phyloP scores from a whole-genome alignment of 2,329 filamentous ascomycete species.

The Fusarium incarnatum region DNA sequence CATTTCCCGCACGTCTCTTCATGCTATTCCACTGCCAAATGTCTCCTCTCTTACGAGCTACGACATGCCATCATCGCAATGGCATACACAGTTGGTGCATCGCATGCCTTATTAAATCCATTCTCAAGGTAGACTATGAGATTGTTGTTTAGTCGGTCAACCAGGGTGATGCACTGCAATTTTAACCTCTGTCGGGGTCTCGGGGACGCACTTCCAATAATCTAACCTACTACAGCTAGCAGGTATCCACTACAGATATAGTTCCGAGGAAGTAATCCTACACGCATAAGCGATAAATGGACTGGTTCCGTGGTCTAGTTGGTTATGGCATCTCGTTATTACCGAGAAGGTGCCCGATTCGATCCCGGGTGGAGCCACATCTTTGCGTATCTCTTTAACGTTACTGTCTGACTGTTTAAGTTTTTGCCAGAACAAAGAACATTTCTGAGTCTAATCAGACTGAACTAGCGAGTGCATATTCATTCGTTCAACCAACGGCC shows the following conservation, averaged over 20 bases:
- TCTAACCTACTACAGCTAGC: too few relatives aligned
- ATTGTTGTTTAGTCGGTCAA: too few relatives aligned
- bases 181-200: too few relatives aligned
- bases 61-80: neutral
- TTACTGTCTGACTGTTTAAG: too few relatives aligned
- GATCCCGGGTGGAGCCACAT: constrained; percentile 28
- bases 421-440: too few relatives aligned
- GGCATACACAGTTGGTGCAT: neutral
- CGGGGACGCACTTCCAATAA: neutral
- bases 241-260: neutral
- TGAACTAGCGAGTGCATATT: too few relatives aligned
- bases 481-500: too few relatives aligned
- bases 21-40: neutral
- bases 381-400: too few relatives aligned
- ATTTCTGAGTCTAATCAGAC: neutral
- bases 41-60: neutral
- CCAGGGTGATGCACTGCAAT: too few relatives aligned
- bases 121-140: too few relatives aligned
- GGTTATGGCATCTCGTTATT: constrained; percentile 36
- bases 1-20: neutral
- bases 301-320: constrained; percentile 31
- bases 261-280: accelerated
- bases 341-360: constrained; percentile 36
- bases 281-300: neutral
- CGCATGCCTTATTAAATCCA: neutral